Base-by-base conservation (phyloP, 768 basidiomycete species). In the Boletus sp. region DNA sequence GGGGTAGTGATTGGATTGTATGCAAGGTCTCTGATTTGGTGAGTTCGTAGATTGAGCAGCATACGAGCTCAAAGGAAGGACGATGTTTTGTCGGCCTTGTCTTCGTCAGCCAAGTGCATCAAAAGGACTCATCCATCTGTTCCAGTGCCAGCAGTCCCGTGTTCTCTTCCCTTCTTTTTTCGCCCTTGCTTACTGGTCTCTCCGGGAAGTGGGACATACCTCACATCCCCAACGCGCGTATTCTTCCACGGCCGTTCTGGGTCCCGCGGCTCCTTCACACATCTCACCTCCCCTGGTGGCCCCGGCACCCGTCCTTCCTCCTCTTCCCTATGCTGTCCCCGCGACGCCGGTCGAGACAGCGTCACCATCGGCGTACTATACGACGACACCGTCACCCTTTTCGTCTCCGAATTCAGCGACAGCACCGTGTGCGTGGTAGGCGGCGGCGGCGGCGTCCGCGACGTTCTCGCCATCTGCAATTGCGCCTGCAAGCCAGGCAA, bases 381-480 rank as follows among this genome's bases (percentile, higher is more conserved):
- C 1, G 85, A 81, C 2, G 83, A 77, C 6, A 88, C 73, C 2
- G 70, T 77, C 21, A 83, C 77, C 53, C 72, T 78, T 44, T 79
- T 79, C 27, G 76, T 79, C 53, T 77, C 77, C 10, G 75, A 70
- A 51, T 79, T 79, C 34, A 88, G 60, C 9, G 87, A 85, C 23
- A 88, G 59, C 10, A 87, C 82, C 63, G 80, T 84, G 56, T 82
- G 83, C 1, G 78, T 75, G 45, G 77, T 71, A 15, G 74, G 66
- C 11, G 60, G 61, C 1, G 75, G 67, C n/a, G 58, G 41, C 3
- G 66, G 44, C 38, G 62, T 48, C 23, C 59, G 42, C 39, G 58
- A 54, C 34, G 59, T 19, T 40, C 53, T 62, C 49, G 25, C 14
- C 44, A 13, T n/a, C 27, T 61, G 52, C 33, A 2, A 21, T 6